phyloP scores from a whole-genome alignment of 1,284 basidiomycete genomes.

The Chiua sp. region DNA sequence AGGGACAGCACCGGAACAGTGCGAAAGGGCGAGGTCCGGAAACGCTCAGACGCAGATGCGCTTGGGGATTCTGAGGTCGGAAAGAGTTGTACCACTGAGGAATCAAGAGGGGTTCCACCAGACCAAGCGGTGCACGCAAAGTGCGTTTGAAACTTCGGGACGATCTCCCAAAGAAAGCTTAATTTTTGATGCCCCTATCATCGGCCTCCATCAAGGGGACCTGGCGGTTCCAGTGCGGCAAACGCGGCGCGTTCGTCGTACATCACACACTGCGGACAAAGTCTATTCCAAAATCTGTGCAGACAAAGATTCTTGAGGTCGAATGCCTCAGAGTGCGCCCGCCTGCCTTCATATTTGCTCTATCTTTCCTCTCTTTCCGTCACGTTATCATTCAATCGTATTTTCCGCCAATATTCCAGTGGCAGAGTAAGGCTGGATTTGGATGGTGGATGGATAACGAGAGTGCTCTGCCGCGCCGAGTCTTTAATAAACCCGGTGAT shows the following conservation, averaged over 20 bases:
- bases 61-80: conserved; percentile 15
- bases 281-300: conserved; percentile 8
- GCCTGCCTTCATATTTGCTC: conserved; percentile 23
- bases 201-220: conserved; percentile 19
- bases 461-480: conserved; percentile 15
- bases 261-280: conserved; percentile 7
- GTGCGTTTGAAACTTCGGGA: conserved; percentile 48
- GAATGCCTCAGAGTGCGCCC: conserved; percentile 1
- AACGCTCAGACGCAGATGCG: conserved; percentile 6
- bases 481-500: not conserved
- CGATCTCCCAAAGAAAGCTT: not conserved
- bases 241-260: conserved; percentile 19
- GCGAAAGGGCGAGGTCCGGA: conserved; percentile 19
- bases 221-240: conserved; percentile 18
- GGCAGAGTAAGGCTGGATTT: not conserved
- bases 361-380: conserved; percentile 15
- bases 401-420: not conserved
- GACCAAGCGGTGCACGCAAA: conserved; percentile 63
- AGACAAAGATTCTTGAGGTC: conserved; percentile 6
- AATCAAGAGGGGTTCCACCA: conserved; percentile 56
- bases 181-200: not conserved
- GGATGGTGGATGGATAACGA: conserved; percentile 20
- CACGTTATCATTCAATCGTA: not conserved
- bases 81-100: conserved; percentile 7
- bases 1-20: not conserved